phyloP scores from a whole-genome alignment of 176 grass and related monocot species.

The Oryza nivara region DNA sequence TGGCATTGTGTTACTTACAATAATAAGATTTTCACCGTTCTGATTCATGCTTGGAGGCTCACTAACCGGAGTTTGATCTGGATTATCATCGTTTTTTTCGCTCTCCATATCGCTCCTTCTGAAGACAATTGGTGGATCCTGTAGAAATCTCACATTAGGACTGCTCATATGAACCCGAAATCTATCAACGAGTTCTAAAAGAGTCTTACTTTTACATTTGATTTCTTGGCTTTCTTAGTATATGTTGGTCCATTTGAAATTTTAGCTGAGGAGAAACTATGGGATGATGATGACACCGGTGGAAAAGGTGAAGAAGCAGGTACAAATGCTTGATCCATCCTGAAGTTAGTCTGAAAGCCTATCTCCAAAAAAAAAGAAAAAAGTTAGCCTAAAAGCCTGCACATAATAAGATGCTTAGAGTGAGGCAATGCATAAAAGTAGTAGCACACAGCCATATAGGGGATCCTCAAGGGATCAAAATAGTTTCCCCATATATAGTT shows the following conservation, averaged over 20 bases:
- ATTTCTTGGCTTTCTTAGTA: constrained; percentile 27
- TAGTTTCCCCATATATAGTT: not conserved
- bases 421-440: not conserved
- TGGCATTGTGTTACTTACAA: not conserved
- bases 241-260: constrained; percentile 15
- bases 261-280: constrained; percentile 9
- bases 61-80: not conserved
- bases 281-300: constrained; percentile 25
- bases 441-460: not conserved
- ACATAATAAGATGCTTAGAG: constrained; percentile 6
- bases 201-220: constrained; percentile 45
- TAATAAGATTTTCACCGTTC: not conserved
- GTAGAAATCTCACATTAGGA: constrained; percentile 32
- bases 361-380: too few species aligned
- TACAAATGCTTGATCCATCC: not conserved
- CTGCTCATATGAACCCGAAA: not conserved
- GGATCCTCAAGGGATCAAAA: too few species aligned
- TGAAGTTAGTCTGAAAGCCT: constrained; percentile 34
- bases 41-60: constrained; percentile 21
- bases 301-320: constrained; percentile 35
- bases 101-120: constrained; percentile 26
- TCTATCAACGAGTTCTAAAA: not conserved
- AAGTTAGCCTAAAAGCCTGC: not conserved
- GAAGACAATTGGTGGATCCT: constrained; percentile 29
- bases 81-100: constrained; percentile 26